These are phyloP conservation scores for Citrus unshiu DNA, from an alignment of 345 rosid genomes.

Conservation along the genomic window DNA sequence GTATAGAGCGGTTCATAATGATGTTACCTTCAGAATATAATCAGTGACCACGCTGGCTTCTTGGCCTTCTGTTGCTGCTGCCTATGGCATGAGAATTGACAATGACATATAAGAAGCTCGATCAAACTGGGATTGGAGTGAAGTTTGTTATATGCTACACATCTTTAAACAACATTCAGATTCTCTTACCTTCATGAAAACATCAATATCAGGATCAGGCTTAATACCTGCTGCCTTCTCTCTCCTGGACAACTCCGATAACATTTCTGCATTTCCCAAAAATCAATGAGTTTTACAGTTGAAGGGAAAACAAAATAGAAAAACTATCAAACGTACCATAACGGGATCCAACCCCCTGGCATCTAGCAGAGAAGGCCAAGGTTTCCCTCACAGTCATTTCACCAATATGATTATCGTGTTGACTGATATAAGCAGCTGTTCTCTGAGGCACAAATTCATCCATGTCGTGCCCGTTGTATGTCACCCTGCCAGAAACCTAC, in stretches of 20 bases:
- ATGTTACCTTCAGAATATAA: conserved; percentile 49
- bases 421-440: conserved; percentile 58
- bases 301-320: too few species aligned
- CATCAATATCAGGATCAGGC: conserved; percentile 76
- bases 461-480: conserved; percentile 42
- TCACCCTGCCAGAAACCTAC: conserved; percentile 27
- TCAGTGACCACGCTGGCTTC: conserved; percentile 48
- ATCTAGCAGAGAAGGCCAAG: conserved; percentile 71
- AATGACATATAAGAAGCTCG: not conserved
- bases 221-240: conserved; percentile 66
- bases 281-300: not conserved
- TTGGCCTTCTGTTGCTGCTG: conserved; percentile 39
- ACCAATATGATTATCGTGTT: conserved; percentile 66
- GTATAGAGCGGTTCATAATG: not conserved
- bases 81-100: conserved; percentile 24
- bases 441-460: conserved; percentile 44
- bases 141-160: not conserved
- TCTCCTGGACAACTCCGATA: conserved; percentile 63
- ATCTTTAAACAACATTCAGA: not conserved
- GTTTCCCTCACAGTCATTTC: conserved; percentile 87
- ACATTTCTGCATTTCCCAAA: conserved; percentile 38
- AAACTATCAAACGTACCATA: conserved; percentile 32
- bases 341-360: conserved; percentile 64
- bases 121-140: not conserved
- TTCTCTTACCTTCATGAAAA: conserved; percentile 59